These are phyloP conservation scores for Nematocida ironsii DNA, from an alignment of 371 early-diverging fungal genomes.

Conservation along the genomic window DNA sequence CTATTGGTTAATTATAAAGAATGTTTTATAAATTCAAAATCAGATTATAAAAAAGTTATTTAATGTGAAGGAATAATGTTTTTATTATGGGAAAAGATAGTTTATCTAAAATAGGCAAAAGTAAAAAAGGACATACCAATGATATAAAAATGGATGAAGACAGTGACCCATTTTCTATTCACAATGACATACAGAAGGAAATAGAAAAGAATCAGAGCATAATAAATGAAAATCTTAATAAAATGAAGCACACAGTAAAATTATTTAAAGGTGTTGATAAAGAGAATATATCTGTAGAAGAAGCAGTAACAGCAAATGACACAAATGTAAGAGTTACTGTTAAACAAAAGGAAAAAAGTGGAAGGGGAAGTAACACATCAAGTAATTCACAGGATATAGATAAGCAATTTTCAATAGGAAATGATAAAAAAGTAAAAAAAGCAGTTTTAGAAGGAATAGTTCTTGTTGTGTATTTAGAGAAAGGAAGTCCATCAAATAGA, in stretches of 20 bases:
- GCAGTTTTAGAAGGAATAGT: background rate
- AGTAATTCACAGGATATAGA: background rate
- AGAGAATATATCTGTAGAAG: background rate
- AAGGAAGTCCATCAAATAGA: background rate
- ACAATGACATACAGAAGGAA: too few relatives aligned
- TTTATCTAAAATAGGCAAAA: too few relatives aligned
- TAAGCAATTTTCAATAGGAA: background rate
- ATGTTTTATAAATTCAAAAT: too few relatives aligned
- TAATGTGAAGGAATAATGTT: too few relatives aligned
- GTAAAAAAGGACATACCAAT: too few relatives aligned
- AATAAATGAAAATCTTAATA: background rate
- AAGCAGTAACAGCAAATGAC: background rate
- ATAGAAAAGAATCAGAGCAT: too few relatives aligned
- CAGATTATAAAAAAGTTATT: too few relatives aligned
- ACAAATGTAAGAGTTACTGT: background rate
- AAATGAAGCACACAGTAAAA: background rate
- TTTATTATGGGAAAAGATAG: too few relatives aligned
- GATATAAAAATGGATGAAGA: too few relatives aligned
- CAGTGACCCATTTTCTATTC: too few relatives aligned
- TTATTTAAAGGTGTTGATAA: background rate
- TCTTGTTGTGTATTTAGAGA: background rate
- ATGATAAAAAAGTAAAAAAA: background rate
- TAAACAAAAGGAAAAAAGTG: background rate
- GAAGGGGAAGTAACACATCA: background rate
- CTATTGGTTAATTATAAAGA: too few relatives aligned